Base-by-base conservation (phyloP, 208 protist genomes). In the Trypanosoma avium region DNA sequence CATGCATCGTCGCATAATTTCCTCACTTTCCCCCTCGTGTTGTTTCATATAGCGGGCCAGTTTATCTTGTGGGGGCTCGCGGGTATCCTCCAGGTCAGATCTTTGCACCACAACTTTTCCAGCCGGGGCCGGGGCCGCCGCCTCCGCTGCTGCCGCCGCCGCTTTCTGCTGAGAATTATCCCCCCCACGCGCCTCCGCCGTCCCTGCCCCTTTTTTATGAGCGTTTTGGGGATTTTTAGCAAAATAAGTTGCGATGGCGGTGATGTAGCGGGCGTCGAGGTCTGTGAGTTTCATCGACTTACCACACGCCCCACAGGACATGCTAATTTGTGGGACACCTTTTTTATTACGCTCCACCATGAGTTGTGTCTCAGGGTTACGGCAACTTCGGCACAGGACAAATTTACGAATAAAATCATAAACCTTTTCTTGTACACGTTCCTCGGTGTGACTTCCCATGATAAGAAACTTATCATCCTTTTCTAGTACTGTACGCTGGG, bases 391-490 rank as follows among this genome's bases (percentile, higher is more conserved):
- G 80, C 92, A 97, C 19, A 97, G 80, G 46, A 97, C 92, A 58
- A 90, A 92, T 45, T 76, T 75, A 12, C 64, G 66, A 66, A 97
- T 87, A 67, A 95, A 97, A 42, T 92, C 80, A 68, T 94, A 92
- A 1, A 97, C 49, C 60, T 79, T 79, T 17, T 92, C 83, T 63
- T 95, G 89, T 71, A 96, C 81, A 42, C 85, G 81, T 49, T 95
- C 86, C 42, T 73, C 48, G 50, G 76, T 67, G 61, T 92, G 84
- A 21, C 70, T 79, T 43, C 91, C 91, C 88, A 95, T 97, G 52
- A 97, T 71, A 29, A 93, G 61, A 53, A 85, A 95, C 75, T 97
- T 97, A 53, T 94, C 79, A 63, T 95, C 86, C 72, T 94, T 91
- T 27, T 73, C 74, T 35, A 67, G 72, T 55, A 92, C 80, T 21